A percentile compares a stretch with the other conserved stretches of the same genome.
Evolutionary conservation across 345 rosid genomes (phyloP).

Genomic region (Euphorbia tirucalli): DNA sequence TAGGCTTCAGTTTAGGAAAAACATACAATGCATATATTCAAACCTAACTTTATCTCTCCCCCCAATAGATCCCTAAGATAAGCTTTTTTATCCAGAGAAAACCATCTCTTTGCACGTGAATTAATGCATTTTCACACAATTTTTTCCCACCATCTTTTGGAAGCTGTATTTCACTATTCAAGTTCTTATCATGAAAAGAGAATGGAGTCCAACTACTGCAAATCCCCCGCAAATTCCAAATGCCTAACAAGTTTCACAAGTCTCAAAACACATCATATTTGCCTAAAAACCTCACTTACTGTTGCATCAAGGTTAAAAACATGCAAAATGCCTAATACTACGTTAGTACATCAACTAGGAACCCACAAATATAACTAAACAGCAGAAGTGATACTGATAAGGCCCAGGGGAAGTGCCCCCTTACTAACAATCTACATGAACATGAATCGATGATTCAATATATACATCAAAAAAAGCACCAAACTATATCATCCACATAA

Average conservation of each 20-base stretch:
- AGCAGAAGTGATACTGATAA: not conserved
- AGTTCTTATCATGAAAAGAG: not conserved
- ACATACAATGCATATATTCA: not conserved
- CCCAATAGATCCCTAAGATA: not conserved
- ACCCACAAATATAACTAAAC: not conserved
- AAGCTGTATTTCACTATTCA: too few relatives aligned
- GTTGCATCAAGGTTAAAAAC: not conserved
- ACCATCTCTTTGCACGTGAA: too few relatives aligned
- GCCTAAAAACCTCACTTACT: not conserved
- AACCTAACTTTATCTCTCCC: not conserved
- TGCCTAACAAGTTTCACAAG: not conserved
- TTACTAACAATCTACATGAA: not conserved
- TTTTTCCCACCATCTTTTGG: too few relatives aligned
- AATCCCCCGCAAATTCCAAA: not conserved
- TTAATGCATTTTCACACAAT: too few relatives aligned
- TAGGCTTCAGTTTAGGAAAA: not conserved
- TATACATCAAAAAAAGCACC: not conserved
- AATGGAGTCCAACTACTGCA: not conserved
- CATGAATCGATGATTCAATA: not conserved
- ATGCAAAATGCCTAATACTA: not conserved
- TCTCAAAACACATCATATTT: not conserved
- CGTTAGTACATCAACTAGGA: not conserved
- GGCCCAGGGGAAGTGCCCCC: not conserved
- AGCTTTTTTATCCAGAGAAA: too few relatives aligned
- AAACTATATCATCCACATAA: not conserved